Evolutionary conservation across 495 filamentous ascomycete genomes (phyloP), one percentile per base, ranked within the genome.

Genomic region (Podospora appendiculata): DNA sequence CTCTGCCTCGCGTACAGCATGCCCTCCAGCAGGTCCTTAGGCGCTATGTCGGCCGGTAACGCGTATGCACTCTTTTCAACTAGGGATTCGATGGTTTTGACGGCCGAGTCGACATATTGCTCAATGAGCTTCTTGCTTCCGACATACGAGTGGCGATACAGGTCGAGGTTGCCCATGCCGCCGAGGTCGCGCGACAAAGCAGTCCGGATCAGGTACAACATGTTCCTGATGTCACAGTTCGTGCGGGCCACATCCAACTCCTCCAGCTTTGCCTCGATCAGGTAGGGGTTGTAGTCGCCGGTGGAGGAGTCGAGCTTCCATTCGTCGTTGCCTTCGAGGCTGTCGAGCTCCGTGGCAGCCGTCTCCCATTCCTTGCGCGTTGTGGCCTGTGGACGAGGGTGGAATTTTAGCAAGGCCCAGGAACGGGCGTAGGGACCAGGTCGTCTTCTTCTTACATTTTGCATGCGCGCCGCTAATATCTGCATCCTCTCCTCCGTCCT

Each of bases 61-160:
- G 43, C 69, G 57, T 77, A 75, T 4, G 70, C 75, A 38, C 82
- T 84, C 14, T 83, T 68, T 32, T 88, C 80, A 17, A 93, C 77
- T 43, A 95, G 63, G 3, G 82, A 74, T 4, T 79, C 67, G 54
- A 96, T 83, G 0, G 88, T 91, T 43, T 79, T 76, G 9, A 89
- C 59, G 11, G 87, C 84, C 0, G 89, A 85, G 39, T 85, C 80
- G 50, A 95, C 92, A 59, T 96, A 96, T 13, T 76, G 74, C 66
- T 96, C 91, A 52, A 96, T 88, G 43, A 96, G 68, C 34, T 77
- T 71, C 66, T 96, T 96, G 1, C 92, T 96, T 3, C 92, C 91
- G 33, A 86, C 79, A 62, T 93, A 85, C 2, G 87, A 86, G 60
- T 95, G 88, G 48, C 81, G 83, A 69, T 95, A 96, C 7, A 96